phyloP scores from a whole-genome alignment of 352 stramenopile species.

The Pythium aquatile region DNA sequence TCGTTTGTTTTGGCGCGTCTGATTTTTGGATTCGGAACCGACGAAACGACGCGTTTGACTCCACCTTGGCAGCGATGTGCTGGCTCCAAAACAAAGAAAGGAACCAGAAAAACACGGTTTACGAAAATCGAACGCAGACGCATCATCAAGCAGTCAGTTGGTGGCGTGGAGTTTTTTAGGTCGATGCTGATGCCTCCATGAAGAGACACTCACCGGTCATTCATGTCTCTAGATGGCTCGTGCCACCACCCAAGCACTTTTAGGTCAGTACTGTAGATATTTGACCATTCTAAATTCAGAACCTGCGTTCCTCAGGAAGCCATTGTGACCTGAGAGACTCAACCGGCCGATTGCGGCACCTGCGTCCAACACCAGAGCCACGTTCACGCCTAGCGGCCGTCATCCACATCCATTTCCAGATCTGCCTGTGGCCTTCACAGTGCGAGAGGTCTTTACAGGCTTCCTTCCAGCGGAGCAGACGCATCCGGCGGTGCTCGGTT shows the following conservation, averaged over 20 bases:
- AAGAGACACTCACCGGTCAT: background rate
- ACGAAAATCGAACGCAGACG: background rate
- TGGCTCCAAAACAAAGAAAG: constrained; percentile 1
- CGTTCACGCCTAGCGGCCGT: background rate
- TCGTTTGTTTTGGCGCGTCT: background rate
- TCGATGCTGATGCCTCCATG: background rate
- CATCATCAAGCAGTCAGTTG: background rate
- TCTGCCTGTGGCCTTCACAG: background rate
- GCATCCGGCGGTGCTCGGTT: background rate
- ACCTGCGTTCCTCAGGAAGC: background rate
- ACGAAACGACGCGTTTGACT: background rate
- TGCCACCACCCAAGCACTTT: background rate
- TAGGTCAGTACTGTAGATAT: background rate
- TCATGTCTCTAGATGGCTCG: constrained; percentile 5
- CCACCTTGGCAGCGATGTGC: background rate
- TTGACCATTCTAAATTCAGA: background rate
- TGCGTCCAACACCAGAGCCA: background rate
- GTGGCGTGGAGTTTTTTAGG: background rate
- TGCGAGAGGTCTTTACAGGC: background rate
- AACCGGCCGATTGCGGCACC: background rate
- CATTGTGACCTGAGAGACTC: too few relatives aligned
- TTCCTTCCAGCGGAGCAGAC: background rate
- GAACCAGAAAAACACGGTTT: background rate
- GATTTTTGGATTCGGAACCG: background rate
- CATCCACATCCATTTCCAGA: constrained; percentile 2